Base-by-base conservation (phyloP, 2,329 filamentous ascomycete genomes). In the Aspergillus aculeatinus region DNA sequence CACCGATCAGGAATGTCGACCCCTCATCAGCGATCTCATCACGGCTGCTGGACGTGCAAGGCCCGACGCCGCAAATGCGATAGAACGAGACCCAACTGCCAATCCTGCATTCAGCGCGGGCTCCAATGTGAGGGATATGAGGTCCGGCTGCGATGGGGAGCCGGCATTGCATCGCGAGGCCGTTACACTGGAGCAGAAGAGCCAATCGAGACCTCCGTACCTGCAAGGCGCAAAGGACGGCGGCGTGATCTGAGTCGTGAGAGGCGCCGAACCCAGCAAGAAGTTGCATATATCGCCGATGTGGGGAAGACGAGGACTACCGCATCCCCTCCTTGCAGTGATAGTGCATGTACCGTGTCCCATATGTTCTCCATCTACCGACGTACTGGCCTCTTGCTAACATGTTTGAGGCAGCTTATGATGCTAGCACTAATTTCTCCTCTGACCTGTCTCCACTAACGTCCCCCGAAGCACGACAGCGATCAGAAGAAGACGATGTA, bases 21-120 rank as follows among this genome's bases (percentile, higher is more conserved):
- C 59, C 61, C 58, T 23, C 54, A 19, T 29, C 63, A 60, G 19
- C 70, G 71, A 23, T 70, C 68, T 14, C 62, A 67, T 50, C 59
- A 67, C 10, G 68, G 71, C 2, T 72, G 71, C 29, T 72, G 71
- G 71, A 73, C 71, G 3, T 74, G 72, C 58, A 74, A 74, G 59
- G 54, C 60, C 14, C 63, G 63, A 14, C 68, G 67, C 2, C 66
- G 71, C 4, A 67, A 69, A 50, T 74, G 72, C 59, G 71, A 74
- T 51, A 64, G 65, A 7, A 35, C 61, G 7, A 69, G 65, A 4
- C 71, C 72, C 3, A 56, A 53, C 7, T 74, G 72, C 55, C 57
- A 61, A 29, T 64, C 61, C 29, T 73, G 71, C 47, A 16, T 48
- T 4, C 59, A 67, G 12, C 70, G 68, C 3, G 68, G 69, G 1